phyloP scores from a whole-genome alignment of 371 early-diverging fungal species.

The Syncephalastrum racemosum region DNA sequence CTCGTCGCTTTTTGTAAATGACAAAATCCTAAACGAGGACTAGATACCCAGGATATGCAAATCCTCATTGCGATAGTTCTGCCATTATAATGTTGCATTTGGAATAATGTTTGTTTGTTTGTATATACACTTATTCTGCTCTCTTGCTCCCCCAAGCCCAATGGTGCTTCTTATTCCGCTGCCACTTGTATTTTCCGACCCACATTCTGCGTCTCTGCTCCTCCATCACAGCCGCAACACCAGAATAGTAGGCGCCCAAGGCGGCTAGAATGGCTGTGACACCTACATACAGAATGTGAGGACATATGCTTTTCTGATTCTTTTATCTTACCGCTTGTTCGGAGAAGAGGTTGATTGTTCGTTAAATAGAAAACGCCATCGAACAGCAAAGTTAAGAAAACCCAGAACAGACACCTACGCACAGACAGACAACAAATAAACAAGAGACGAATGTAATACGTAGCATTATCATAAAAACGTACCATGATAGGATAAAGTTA shows the following conservation, averaged over 20 bases:
- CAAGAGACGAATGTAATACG: background rate
- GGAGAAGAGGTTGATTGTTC: conserved; percentile 3
- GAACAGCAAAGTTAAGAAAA: conserved; percentile 11
- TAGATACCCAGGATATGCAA: no score
- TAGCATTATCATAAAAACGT: background rate
- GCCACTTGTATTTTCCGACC: conserved; percentile 58
- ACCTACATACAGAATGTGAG: conserved; percentile 15
- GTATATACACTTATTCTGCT: no score
- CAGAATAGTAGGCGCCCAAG: conserved; percentile 43
- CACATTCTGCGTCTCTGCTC: conserved; percentile 72
- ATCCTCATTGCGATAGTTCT: no score
- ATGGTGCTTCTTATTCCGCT: conserved; percentile 63
- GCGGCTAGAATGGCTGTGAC: conserved; percentile 37
- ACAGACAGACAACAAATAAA: no score
- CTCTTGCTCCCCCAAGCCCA: conserved; percentile 1
- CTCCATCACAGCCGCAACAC: conserved; percentile 37
- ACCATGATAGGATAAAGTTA: conserved; percentile 29
- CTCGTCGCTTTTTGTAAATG: no score
- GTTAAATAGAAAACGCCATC: conserved; percentile 10
- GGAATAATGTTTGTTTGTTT: no score
- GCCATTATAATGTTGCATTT: no score
- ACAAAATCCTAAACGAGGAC: no score
- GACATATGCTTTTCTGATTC: background rate
- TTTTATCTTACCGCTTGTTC: conserved; percentile 13
- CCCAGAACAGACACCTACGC: conserved; percentile 13